Conservation (phyloP, 225 moss, liverwort and hornwort genomes). For the Physcomitrium patens region DNA sequence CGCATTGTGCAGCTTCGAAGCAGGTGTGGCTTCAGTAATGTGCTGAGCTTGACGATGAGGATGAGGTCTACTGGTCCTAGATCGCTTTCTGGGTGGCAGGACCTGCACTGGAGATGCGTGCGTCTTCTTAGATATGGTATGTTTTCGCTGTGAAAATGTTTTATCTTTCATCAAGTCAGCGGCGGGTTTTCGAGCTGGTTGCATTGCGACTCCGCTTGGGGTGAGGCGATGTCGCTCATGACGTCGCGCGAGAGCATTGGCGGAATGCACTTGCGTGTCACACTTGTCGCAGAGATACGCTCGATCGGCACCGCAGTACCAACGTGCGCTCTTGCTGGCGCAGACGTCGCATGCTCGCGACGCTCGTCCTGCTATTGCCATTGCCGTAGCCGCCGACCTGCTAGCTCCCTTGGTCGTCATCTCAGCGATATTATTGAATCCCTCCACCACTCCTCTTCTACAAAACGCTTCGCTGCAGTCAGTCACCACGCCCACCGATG, state of each 20-base stretch:
- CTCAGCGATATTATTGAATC: neutral
- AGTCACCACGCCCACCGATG: no score
- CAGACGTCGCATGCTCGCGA: slow-evolving; percentile 85
- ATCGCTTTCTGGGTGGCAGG: slow-evolving; percentile 53
- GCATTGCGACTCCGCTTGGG: slow-evolving; percentile 57
- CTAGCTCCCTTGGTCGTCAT: slow-evolving; percentile 48
- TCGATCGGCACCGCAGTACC: slow-evolving; percentile 86
- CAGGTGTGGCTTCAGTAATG: neutral
- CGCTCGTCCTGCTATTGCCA: slow-evolving; percentile 75
- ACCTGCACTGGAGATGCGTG: slow-evolving; percentile 23
- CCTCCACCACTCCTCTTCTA: neutral
- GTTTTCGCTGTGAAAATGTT: neutral
- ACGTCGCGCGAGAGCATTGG: slow-evolving; percentile 77
- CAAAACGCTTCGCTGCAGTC: neutral
- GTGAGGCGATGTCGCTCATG: slow-evolving; percentile 79
- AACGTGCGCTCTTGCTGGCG: slow-evolving; percentile 56
- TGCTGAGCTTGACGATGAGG: slow-evolving; percentile 39
- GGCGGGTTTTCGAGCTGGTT: neutral
- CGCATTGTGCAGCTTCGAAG: neutral
- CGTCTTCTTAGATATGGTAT: neutral
- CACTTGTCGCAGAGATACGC: slow-evolving; percentile 86
- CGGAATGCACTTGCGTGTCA: slow-evolving; percentile 78
- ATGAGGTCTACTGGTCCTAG: slow-evolving; percentile 49
- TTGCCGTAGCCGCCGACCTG: slow-evolving; percentile 46
- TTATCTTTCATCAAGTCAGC: neutral